Percentiles rank a stretch among this genome's conserved stretches.
These are phyloP conservation scores for Pyracantha coccinea DNA, from an alignment of 331 rosid species.

Conservation along the genomic window DNA sequence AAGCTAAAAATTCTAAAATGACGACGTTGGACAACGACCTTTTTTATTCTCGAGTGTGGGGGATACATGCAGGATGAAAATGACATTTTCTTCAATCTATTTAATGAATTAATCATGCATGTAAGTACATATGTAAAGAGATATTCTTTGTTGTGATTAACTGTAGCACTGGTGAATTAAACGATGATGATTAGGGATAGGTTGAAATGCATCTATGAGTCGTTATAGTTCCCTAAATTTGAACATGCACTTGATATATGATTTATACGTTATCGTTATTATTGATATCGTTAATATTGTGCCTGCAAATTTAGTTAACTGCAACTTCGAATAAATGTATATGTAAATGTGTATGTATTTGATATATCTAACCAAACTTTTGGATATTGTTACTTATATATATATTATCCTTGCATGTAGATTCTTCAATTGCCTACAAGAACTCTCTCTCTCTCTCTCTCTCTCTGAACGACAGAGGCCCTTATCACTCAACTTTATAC, in stretches of 20 bases:
- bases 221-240: too few relatives aligned
- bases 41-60: slow-evolving; percentile 21
- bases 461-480: slow-evolving; percentile 39
- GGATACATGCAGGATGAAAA: slow-evolving; percentile 8
- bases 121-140: not conserved
- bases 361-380: slow-evolving; percentile 8
- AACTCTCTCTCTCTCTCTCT: not conserved
- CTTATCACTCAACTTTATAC: slow-evolving; percentile 58
- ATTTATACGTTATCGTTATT: too few relatives aligned
- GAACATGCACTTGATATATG: too few relatives aligned
- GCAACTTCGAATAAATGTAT: not conserved
- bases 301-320: too few relatives aligned
- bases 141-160: too few relatives aligned
- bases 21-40: slow-evolving; percentile 20
- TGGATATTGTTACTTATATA: not conserved
- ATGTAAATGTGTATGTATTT: not conserved
- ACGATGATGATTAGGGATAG: too few relatives aligned
- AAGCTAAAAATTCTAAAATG: slow-evolving; percentile 6
- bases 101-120: not conserved
- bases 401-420: slow-evolving; percentile 11
- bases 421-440: slow-evolving; percentile 42
- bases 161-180: too few relatives aligned
- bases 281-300: too few relatives aligned
- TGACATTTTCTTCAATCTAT: slow-evolving; percentile 2
- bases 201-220: too few relatives aligned